phyloP scores from a whole-genome alignment of 2,329 filamentous ascomycete species.

The Stagonosporopsis vannaccii region DNA sequence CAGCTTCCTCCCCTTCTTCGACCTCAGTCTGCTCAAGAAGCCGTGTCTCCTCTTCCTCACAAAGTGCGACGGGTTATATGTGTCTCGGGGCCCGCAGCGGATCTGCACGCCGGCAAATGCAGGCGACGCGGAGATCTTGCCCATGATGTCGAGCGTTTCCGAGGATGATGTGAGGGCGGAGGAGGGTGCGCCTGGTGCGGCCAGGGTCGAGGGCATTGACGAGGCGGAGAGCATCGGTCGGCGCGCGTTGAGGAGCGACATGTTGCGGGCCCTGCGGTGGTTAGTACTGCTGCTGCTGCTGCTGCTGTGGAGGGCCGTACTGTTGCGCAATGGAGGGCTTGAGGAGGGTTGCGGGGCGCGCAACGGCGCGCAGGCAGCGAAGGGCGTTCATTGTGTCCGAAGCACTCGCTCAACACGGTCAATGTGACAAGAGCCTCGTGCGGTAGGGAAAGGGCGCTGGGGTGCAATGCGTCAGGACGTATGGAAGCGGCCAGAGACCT shows the following conservation, averaged over 20 bases:
- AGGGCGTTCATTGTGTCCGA: constrained; percentile 42
- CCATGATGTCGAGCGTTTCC: constrained; percentile 44
- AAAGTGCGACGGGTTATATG: constrained; percentile 65
- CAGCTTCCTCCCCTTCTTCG: constrained; percentile 61
- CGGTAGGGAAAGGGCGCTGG: neutral
- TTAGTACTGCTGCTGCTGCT: neutral
- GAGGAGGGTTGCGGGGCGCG: constrained; percentile 33
- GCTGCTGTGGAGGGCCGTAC: constrained; percentile 20
- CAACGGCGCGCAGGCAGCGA: constrained; percentile 38
- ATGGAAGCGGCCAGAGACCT: constrained; percentile 7
- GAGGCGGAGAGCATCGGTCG: constrained; percentile 36
- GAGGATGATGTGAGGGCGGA: constrained; percentile 18
- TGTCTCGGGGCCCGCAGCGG: constrained; percentile 59
- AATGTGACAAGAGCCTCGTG: neutral
- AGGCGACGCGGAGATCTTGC: constrained; percentile 48
- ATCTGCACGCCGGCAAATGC: constrained; percentile 50
- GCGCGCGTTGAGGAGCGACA: constrained; percentile 40
- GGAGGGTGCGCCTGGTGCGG: constrained; percentile 27
- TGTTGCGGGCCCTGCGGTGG: constrained; percentile 13
- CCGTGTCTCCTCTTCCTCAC: constrained; percentile 69
- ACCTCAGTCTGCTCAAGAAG: constrained; percentile 62
- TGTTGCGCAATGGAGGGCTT: constrained; percentile 30
- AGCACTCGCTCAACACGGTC: neutral
- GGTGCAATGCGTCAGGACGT: neutral
- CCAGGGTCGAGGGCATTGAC: constrained; percentile 24